Conservation (phyloP, 352 stramenopile species). For the Globisporangium echinulatum region DNA sequence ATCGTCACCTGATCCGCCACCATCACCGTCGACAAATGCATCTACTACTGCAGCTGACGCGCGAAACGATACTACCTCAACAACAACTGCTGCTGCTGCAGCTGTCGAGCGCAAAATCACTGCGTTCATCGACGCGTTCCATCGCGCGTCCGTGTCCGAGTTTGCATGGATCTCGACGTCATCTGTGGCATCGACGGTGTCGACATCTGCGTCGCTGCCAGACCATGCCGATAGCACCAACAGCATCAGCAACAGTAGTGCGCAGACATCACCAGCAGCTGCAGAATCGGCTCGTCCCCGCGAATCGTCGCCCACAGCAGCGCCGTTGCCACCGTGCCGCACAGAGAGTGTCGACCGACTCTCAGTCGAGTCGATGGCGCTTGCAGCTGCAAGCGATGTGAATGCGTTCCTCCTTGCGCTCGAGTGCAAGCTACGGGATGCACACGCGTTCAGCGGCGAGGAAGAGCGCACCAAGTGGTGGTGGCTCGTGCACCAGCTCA, state of each 20-base stretch:
- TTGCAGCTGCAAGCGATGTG: conserved; percentile 10
- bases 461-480: conserved; percentile 33
- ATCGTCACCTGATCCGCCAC: no score
- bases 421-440: conserved; percentile 16
- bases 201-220: conserved; percentile 3
- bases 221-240: background rate
- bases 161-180: conserved; percentile 7
- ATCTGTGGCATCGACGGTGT: conserved; percentile 9
- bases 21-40: background rate
- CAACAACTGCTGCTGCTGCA: background rate
- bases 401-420: conserved; percentile 18
- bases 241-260: background rate
- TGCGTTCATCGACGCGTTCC: conserved; percentile 11
- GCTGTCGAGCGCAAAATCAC: conserved; percentile 5
- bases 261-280: background rate
- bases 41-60: background rate
- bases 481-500: conserved; percentile 29
- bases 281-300: background rate
- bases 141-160: conserved; percentile 7
- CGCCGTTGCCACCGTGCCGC: background rate
- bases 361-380: conserved; percentile 8
- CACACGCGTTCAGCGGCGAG: conserved; percentile 21
- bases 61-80: no score
- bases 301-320: background rate
- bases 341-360: background rate